phyloP scores from a whole-genome alignment of 2,329 filamentous ascomycete genomes.

The Talaromyces amestolkiae region DNA sequence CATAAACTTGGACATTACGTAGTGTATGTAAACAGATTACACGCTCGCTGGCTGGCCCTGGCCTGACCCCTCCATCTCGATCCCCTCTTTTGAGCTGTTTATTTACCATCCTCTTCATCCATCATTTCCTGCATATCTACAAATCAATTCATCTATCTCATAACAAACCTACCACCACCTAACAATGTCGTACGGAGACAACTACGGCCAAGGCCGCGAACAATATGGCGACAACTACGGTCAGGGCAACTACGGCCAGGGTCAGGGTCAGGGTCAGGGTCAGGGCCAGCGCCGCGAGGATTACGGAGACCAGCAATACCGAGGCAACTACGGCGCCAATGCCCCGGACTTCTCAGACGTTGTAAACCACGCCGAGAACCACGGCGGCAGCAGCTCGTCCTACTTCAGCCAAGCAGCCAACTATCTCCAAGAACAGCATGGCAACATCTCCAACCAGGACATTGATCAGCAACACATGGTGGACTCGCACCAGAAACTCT shows the following conservation, averaged over 20 bases:
- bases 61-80: neutral
- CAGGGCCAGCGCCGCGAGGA: conserved; percentile 20
- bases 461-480: conserved; percentile 67
- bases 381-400: conserved; percentile 46
- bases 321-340: conserved; percentile 17
- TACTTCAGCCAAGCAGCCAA: conserved; percentile 59
- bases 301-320: conserved; percentile 17
- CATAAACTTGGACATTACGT: neutral
- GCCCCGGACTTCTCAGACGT: conserved; percentile 21
- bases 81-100: neutral
- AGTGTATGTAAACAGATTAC: conserved; percentile 6
- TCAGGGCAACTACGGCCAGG: neutral
- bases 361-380: conserved; percentile 51
- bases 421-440: conserved; percentile 53
- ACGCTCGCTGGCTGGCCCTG: neutral
- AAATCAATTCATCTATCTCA: neutral
- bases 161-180: neutral
- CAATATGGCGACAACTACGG: neutral
- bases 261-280: conserved; percentile 14
- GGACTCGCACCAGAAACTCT: conserved; percentile 72
- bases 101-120: neutral
- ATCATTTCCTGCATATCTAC: neutral
- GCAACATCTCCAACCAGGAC: conserved; percentile 47
- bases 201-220: conserved; percentile 21
- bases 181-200: conserved; percentile 22